Conservation (phyloP, 2,329 filamentous ascomycete species). For the Monosporascus sp. region DNA sequence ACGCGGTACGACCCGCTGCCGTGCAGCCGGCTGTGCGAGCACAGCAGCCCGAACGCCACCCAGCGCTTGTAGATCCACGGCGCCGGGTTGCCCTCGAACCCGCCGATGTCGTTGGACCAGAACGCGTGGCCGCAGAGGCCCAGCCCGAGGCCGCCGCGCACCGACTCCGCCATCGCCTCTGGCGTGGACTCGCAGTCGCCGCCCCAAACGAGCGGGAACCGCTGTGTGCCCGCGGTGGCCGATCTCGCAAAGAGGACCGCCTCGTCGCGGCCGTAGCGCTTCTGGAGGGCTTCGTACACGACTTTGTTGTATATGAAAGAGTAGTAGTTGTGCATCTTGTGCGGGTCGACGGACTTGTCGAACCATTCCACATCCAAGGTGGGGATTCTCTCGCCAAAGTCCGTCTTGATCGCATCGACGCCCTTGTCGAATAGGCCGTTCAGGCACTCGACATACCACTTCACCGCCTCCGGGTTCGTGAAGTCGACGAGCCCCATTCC, state of each 20-base stretch:
- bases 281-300: conserved; percentile 61
- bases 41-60: conserved; percentile 70
- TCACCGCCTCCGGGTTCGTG: conserved; percentile 62
- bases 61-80: conserved; percentile 71
- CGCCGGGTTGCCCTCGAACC: conserved; percentile 62
- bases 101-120: conserved; percentile 67
- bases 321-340: conserved; percentile 73
- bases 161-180: conserved; percentile 66
- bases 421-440: conserved; percentile 61
- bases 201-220: conserved; percentile 67
- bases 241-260: conserved; percentile 62
- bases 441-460: conserved; percentile 60
- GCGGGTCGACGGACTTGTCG: conserved; percentile 52
- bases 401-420: conserved; percentile 69
- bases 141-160: conserved; percentile 60
- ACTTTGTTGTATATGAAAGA: conserved; percentile 67
- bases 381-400: conserved; percentile 70
- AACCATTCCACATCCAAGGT: conserved; percentile 60
- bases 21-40: conserved; percentile 64
- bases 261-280: conserved; percentile 43
- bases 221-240: conserved; percentile 62
- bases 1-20: conserved; percentile 66
- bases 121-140: conserved; percentile 61
- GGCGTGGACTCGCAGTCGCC: conserved; percentile 71
- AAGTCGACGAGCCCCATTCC: conserved; percentile 72